phyloP scores from a whole-genome alignment of 495 filamentous ascomycete species.

The Durotheca rogersii region DNA sequence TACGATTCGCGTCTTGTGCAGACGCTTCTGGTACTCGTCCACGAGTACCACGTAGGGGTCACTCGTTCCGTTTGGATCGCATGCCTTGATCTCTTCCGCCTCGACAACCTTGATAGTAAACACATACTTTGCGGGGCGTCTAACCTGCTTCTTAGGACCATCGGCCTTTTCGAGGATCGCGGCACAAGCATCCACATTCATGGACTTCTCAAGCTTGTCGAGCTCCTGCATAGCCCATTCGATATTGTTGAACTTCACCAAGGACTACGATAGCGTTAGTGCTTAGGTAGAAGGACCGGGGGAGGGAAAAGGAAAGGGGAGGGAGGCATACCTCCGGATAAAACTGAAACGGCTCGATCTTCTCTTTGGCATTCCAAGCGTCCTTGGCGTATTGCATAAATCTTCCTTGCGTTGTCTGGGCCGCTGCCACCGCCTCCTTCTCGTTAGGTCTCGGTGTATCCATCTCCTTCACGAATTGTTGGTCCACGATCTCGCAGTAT shows the following conservation, averaged over 20 bases:
- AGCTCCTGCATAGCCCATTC: conserved; percentile 89
- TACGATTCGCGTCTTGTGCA: conserved; percentile 90
- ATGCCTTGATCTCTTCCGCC: conserved; percentile 96
- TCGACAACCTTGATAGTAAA: conserved; percentile 99
- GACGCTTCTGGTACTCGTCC: conserved; percentile 97
- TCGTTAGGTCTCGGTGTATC: conserved; percentile 70
- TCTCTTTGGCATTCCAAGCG: conserved; percentile 91
- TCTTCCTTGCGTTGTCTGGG: conserved; percentile 84
- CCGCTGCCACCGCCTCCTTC: conserved; percentile 75
- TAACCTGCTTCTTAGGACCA: conserved; percentile 51
- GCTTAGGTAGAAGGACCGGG: background rate
- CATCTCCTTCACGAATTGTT: conserved; percentile 88
- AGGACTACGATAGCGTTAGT: conserved; percentile 60
- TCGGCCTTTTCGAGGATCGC: conserved; percentile 70
- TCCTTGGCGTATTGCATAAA: conserved; percentile 91
- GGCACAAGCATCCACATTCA: conserved; percentile 93
- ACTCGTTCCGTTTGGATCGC: conserved; percentile 89
- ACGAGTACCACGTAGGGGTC: conserved; percentile 97
- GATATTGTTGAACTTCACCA: conserved; percentile 97
- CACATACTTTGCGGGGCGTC: conserved; percentile 77
- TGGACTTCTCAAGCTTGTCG: conserved; percentile 82
- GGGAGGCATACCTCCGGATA: conserved; percentile 80
- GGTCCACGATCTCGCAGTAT: conserved; percentile 91
- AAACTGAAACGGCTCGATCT: conserved; percentile 97
- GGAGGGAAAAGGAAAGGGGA: no score